phyloP scores from a whole-genome alignment of 495 filamentous ascomycete species.

The Penicillium maclennaniae region DNA sequence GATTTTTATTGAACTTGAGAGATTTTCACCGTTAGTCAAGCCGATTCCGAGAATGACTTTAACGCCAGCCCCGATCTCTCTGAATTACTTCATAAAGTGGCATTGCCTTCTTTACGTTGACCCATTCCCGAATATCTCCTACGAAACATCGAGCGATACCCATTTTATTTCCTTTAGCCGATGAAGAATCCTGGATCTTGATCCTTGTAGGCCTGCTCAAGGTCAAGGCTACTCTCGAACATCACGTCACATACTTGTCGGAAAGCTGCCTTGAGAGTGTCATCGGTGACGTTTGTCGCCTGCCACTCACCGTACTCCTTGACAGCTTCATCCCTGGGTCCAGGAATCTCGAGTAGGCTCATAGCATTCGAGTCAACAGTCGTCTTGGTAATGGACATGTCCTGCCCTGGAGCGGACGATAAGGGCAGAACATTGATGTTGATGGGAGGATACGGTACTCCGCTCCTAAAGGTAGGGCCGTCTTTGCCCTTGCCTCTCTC shows the following conservation, averaged over 20 bases:
- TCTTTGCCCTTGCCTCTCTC: slow-evolving; percentile 12
- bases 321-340: slow-evolving; percentile 18
- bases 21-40: too few relatives aligned
- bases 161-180: slow-evolving; percentile 21
- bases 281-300: slow-evolving; percentile 14
- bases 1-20: too few relatives aligned
- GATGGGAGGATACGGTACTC: slow-evolving; percentile 10
- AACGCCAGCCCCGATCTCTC: neutral
- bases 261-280: slow-evolving; percentile 15
- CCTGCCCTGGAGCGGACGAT: neutral
- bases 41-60: too few relatives aligned
- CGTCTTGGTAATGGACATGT: neutral
- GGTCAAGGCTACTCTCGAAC: slow-evolving; percentile 17
- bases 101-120: slow-evolving; percentile 9
- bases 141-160: slow-evolving; percentile 27
- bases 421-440: slow-evolving; percentile 1
- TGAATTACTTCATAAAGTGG: slow-evolving; percentile 10
- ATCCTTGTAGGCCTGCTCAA: slow-evolving; percentile 22
- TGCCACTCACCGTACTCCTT: slow-evolving; percentile 19
- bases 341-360: slow-evolving; percentile 8
- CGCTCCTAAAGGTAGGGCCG: neutral
- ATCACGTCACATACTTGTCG: slow-evolving; percentile 14
- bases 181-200: slow-evolving; percentile 28
- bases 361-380: neutral
- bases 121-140: slow-evolving; percentile 25